Conservation (phyloP, 208 protist genomes). For the Trypanosoma vivax region DNA sequence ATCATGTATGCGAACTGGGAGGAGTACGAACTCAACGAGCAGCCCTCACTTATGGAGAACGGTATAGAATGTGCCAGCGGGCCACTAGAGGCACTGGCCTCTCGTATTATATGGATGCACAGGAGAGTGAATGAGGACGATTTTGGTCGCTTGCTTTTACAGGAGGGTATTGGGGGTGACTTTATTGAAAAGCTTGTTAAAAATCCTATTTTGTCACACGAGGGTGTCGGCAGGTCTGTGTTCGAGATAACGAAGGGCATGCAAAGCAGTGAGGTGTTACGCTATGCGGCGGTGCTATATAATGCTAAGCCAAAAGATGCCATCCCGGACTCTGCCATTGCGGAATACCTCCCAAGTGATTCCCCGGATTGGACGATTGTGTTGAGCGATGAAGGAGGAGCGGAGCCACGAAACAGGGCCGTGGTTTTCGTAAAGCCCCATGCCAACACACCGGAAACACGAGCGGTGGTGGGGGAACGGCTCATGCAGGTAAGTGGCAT, state of each 20-base stretch:
- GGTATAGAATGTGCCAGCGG: conserved; percentile 42
- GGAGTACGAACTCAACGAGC: conserved; percentile 28
- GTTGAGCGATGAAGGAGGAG: conserved; percentile 22
- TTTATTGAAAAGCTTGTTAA: conserved; percentile 40
- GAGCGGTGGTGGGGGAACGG: conserved; percentile 23
- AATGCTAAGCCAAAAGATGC: conserved; percentile 6
- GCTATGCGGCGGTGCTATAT: conserved; percentile 23
- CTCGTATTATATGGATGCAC: conserved; percentile 63
- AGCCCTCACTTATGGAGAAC: conserved; percentile 37
- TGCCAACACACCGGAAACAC: conserved; percentile 31
- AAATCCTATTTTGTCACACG: conserved; percentile 24
- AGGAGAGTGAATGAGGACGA: conserved; percentile 41
- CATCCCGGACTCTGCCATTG: neutral
- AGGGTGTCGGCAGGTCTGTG: conserved; percentile 17
- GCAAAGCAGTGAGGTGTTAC: conserved; percentile 24
- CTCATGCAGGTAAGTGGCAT: conserved; percentile 27
- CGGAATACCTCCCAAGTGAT: neutral
- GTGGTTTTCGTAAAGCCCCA: conserved; percentile 73
- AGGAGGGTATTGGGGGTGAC: conserved; percentile 20
- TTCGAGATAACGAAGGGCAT: conserved; percentile 40
- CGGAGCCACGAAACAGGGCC: conserved; percentile 33
- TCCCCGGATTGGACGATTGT: conserved; percentile 23
- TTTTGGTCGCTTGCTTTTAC: conserved; percentile 42
- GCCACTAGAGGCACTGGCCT: conserved; percentile 68
- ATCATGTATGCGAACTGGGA: conserved; percentile 36